Conservation (phyloP, 73 alveolate species). For the Symbiodinium natans region DNA sequence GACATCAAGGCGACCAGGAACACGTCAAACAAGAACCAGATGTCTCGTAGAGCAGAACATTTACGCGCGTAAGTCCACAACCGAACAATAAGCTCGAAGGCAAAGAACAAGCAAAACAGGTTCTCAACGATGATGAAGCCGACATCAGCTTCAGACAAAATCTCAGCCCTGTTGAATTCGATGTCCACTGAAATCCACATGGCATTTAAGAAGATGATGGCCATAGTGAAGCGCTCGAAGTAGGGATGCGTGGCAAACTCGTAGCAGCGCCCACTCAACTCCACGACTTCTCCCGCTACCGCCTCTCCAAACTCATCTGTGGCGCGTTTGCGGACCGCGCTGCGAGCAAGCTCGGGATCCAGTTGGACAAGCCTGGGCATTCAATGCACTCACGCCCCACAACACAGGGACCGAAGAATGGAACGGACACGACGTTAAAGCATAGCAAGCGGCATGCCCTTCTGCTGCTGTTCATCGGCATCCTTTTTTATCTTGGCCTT, state of each 20-base stretch:
- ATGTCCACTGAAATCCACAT: slow-evolving; percentile 91
- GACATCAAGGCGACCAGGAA: slow-evolving; percentile 52
- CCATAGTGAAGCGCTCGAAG: slow-evolving; percentile 67
- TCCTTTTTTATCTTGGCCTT: neutral
- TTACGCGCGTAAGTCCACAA: slow-evolving; percentile 8
- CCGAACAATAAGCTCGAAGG: slow-evolving; percentile 40
- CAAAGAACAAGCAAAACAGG: slow-evolving; percentile 73
- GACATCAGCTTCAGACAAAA: slow-evolving; percentile 57
- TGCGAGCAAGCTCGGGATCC: neutral
- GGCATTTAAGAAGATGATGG: slow-evolving; percentile 66
- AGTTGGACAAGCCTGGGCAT: neutral
- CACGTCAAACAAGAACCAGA: slow-evolving; percentile 81
- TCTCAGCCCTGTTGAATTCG: slow-evolving; percentile 82
- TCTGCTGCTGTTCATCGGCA: neutral
- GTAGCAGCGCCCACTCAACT: neutral
- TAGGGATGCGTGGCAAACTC: slow-evolving; percentile 47
- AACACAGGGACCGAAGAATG: neutral
- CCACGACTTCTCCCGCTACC: neutral
- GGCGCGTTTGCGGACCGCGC: neutral
- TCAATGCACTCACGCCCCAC: too few species aligned
- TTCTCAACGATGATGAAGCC: slow-evolving; percentile 85
- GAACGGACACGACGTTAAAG: too few species aligned
- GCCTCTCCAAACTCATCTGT: neutral
- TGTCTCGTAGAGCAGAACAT: slow-evolving; percentile 37
- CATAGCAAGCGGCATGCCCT: neutral